phyloP scores from a whole-genome alignment of 495 filamentous ascomycete genomes.

The Penicillium cosmopolitanum region DNA sequence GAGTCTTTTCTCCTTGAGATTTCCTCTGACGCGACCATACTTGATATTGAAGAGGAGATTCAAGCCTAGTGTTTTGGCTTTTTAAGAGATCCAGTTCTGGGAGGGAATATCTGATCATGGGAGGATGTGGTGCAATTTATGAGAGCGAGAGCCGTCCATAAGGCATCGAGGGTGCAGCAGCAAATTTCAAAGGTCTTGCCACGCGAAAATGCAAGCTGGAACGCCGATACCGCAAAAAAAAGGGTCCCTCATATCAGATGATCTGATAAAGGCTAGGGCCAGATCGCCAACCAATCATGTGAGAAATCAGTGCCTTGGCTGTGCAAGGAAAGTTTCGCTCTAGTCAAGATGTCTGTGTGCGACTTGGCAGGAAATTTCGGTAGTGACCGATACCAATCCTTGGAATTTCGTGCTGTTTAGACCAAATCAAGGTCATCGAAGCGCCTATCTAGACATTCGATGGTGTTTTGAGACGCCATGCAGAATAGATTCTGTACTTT shows the following conservation, averaged over 20 bases:
- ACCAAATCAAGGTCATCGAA: no score
- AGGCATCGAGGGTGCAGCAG: neutral
- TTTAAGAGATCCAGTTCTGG: neutral
- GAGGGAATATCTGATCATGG: neutral
- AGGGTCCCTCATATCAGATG: slow-evolving; percentile 16
- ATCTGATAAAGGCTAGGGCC: slow-evolving; percentile 14
- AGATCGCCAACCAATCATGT: neutral
- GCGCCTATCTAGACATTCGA: no score
- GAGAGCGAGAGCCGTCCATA: neutral
- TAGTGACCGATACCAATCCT: neutral
- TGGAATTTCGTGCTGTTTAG: neutral
- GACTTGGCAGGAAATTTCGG: neutral
- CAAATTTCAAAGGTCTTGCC: neutral
- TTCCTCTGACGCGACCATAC: neutral
- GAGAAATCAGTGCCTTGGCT: neutral
- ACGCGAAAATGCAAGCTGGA: neutral
- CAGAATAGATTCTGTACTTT: no score
- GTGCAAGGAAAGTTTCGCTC: neutral
- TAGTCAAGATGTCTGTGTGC: neutral
- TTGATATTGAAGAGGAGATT: neutral
- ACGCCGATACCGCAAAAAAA: neutral
- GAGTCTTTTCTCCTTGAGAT: neutral
- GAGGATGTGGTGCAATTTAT: neutral
- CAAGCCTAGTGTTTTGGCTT: neutral
- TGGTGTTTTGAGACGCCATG: no score